Evolutionary conservation across 1,284 basidiomycete genomes (phyloP).

Genomic region (Sanghuangporus baumii): DNA sequence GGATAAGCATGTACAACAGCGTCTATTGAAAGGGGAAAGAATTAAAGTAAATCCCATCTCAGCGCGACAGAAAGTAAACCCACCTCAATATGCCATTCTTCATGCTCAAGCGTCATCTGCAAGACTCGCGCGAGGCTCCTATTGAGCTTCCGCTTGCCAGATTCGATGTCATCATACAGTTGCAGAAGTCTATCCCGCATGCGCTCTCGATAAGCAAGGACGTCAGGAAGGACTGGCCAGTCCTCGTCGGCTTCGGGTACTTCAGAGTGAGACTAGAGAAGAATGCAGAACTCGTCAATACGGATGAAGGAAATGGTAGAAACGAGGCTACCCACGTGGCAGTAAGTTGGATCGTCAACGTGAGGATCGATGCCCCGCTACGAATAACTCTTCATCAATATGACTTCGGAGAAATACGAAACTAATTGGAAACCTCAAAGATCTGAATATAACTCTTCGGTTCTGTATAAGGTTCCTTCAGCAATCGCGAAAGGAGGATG

Average conservation of each 20-base stretch:
- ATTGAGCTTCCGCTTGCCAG: constrained; percentile 52
- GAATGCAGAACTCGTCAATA: neutral
- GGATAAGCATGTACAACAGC: constrained; percentile 89
- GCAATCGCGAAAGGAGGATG: constrained; percentile 78
- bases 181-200: constrained; percentile 68
- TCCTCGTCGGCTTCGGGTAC: constrained; percentile 79
- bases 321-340: constrained; percentile 55
- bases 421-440: constrained; percentile 77
- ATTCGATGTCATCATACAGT: constrained; percentile 69
- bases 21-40: constrained; percentile 38
- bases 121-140: constrained; percentile 73
- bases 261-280: constrained; percentile 73
- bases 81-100: constrained; percentile 72
- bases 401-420: neutral
- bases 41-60: too few relatives aligned
- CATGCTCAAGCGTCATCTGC: constrained; percentile 89
- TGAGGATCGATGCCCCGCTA: constrained; percentile 95
- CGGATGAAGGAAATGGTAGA: neutral
- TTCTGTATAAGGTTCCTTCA: constrained; percentile 76
- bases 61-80: too few relatives aligned
- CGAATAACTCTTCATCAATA: neutral
- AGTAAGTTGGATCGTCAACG: constrained; percentile 81
- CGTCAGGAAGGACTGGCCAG: constrained; percentile 76
- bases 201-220: constrained; percentile 73
- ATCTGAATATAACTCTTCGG: constrained; percentile 81